Conservation (phyloP, 2,329 filamentous ascomycete genomes). For the Penicillium sp. region DNA sequence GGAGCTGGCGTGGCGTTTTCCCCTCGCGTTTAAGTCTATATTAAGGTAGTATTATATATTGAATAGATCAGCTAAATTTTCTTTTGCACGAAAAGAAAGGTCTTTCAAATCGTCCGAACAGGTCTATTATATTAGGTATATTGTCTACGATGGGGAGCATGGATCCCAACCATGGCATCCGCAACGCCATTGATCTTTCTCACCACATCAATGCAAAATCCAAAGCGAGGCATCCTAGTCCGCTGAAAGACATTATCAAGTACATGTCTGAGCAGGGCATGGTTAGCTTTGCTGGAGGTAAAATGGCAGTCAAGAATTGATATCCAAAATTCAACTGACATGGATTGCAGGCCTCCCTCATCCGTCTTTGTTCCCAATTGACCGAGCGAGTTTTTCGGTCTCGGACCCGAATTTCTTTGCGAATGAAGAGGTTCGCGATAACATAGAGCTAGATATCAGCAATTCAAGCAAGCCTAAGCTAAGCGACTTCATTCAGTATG, state of each 20-base stretch:
- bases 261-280: background rate
- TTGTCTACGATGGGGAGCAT: background rate
- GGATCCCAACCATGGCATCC: background rate
- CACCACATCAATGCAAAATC: background rate
- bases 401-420: background rate
- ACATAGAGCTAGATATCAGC: background rate
- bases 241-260: background rate
- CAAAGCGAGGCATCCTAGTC: background rate
- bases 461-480: background rate
- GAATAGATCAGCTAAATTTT: too few species aligned
- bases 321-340: background rate
- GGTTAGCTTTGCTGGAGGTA: background rate
- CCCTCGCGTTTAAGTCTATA: background rate
- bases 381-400: background rate
- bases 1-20: too few species aligned
- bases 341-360: background rate
- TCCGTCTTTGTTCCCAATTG: background rate
- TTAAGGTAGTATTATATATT: too few species aligned
- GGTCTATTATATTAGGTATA: background rate
- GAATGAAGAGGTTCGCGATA: background rate
- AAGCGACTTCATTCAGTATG: background rate
- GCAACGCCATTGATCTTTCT: background rate
- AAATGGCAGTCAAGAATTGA: background rate
- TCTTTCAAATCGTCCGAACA: too few species aligned
- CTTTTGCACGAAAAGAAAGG: too few species aligned